Conservation (phyloP, 2,329 filamentous ascomycete species). For the Xylaria sp. region DNA sequence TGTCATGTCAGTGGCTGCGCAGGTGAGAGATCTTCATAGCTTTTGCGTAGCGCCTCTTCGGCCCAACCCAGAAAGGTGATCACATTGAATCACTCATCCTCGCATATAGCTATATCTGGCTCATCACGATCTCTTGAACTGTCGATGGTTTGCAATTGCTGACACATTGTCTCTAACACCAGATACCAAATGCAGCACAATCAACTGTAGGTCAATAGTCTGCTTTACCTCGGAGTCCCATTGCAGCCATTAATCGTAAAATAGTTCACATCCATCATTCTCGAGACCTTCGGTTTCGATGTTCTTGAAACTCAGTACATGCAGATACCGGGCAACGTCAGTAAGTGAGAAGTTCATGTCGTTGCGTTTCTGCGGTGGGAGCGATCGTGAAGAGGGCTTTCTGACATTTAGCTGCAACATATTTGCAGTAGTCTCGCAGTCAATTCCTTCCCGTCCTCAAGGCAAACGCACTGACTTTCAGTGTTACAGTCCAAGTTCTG, state of each 20-base stretch:
- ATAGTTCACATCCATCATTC: constrained; percentile 47
- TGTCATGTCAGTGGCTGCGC: constrained; percentile 63
- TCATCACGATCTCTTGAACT: background rate
- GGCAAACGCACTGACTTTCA: background rate
- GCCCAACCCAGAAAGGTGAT: too few species aligned
- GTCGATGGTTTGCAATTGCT: background rate
- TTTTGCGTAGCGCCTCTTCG: background rate
- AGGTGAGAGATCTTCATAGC: constrained; percentile 43
- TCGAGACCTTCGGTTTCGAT: constrained; percentile 52
- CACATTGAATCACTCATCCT: background rate
- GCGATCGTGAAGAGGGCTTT: too few species aligned
- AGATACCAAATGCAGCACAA: constrained; percentile 66
- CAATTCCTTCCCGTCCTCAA: background rate
- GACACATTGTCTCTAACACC: background rate
- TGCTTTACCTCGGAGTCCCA: background rate
- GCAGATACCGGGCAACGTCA: constrained; percentile 69
- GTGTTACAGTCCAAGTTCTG: constrained; percentile 58
- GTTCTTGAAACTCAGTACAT: constrained; percentile 66
- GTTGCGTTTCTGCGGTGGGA: background rate
- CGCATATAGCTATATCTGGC: background rate
- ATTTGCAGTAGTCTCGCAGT: too few species aligned
- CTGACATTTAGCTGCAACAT: background rate
- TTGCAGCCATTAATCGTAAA: background rate
- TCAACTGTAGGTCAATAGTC: constrained; percentile 54
- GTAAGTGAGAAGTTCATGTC: constrained; percentile 17